Evolutionary conservation across 2,329 filamentous ascomycete genomes (phyloP), one percentile per base, ranked within the genome.

Genomic region (Beauveria caledonica): DNA sequence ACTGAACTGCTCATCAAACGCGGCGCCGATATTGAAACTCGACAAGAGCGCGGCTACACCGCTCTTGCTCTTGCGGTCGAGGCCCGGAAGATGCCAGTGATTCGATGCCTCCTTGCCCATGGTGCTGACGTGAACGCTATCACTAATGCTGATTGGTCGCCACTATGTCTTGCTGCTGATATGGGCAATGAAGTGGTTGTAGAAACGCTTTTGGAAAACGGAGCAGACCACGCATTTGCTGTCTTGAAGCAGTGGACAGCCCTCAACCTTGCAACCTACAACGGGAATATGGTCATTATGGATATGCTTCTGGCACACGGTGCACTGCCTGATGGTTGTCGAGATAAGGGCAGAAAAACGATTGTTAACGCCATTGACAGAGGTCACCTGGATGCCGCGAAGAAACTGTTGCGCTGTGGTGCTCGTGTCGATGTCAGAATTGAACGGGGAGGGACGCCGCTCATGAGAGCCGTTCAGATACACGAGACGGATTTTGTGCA

Each of bases 71-170:
- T 64, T 19, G 64, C 64, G 17, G 50, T 52, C 7, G 59, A 64
- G 29, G 42, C 56, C 11, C 44, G 46, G 27, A n/a, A 33, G 2
- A 27, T 39, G 11, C 44, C 29, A 3, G 44, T 64, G 21, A 56
- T 62, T 23, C 23, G 42, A 29, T 36, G 56, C 11, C 48, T 65
- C 19, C 50, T 65, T 5, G n/a, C 50, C 1, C 33, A 66, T 3
- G 72, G 69, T 58, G 69, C 68, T 64, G 68, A 71, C 65, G 63
- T 66, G 49, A 67, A 69, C 46, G 45, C 63, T 36, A 61, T 62
- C 8, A 64, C 65, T 3, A 66, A 65, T 60, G 62, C 54, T 7
- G 51, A 45, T 15, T 66, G 33, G 63, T 62, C n/a, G 55, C 64
- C 45, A 3, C 65, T 70, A 53, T 71, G 68, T 27, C 73, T 74